Evolutionary conservation across 257 asterid genomes (phyloP).

Genomic region (Lantana camara): DNA sequence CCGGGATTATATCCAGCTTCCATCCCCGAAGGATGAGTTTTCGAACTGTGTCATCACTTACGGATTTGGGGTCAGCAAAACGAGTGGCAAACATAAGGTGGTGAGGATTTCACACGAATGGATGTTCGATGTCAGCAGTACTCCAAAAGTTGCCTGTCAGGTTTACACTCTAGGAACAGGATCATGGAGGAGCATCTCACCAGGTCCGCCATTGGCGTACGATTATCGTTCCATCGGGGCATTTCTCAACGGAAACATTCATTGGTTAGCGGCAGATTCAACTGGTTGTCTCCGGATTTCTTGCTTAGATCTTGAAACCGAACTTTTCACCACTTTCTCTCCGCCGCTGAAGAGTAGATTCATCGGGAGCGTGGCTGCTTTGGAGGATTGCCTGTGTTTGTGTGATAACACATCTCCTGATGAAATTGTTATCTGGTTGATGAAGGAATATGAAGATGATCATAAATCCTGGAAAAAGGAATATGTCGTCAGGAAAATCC

Average conservation of each 20-base stretch:
- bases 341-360: constrained; percentile 4
- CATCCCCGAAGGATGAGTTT: constrained; percentile 10
- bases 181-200: too few species aligned
- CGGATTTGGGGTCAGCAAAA: constrained; percentile 48
- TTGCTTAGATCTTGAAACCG: constrained; percentile 43
- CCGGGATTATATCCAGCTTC: constrained; percentile 35
- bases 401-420: constrained; percentile 32
- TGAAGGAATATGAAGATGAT: constrained; percentile 53
- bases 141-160: too few species aligned
- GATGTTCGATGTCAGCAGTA: not conserved
- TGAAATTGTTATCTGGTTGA: constrained; percentile 39
- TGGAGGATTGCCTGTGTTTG: constrained; percentile 29
- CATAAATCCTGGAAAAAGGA: constrained; percentile 42
- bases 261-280: constrained; percentile 41
- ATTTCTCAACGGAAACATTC: constrained; percentile 17
- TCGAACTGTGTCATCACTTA: constrained; percentile 23
- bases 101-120: constrained; percentile 26
- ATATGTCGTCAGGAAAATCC: constrained; percentile 24
- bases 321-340: constrained; percentile 22
- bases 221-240: constrained; percentile 13
- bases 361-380: constrained; percentile 9
- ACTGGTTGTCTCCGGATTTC: constrained; percentile 7
- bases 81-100: constrained; percentile 30
- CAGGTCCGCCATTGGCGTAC: not conserved
- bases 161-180: too few species aligned